These are phyloP conservation scores for Suhomyces choctaworum DNA, from an alignment of 1,139 yeast species.

Conservation along the genomic window DNA sequence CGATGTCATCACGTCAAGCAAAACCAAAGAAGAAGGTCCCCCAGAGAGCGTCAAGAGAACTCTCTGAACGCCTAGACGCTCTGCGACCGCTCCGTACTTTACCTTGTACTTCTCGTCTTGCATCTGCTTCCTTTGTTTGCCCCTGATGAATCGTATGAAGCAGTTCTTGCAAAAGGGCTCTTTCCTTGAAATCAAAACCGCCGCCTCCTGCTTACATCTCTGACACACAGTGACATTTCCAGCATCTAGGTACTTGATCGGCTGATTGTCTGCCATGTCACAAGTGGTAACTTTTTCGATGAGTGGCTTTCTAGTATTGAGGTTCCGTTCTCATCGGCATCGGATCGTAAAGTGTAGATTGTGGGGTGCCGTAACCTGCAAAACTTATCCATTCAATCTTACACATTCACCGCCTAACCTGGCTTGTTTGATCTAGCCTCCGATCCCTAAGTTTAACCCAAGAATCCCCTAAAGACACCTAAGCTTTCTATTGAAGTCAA, in stretches of 20 bases:
- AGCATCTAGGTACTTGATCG: conserved; percentile 21
- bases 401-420: no score
- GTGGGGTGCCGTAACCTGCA: not conserved
- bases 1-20: conserved; percentile 65
- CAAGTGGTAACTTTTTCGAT: not conserved
- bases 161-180: conserved; percentile 73
- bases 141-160: conserved; percentile 67
- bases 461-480: no score
- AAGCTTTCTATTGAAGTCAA: no score
- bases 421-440: no score
- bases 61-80: conserved; percentile 34
- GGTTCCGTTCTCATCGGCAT: conserved; percentile 10
- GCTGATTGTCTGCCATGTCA: conserved; percentile 14
- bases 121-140: conserved; percentile 81
- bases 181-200: conserved; percentile 60
- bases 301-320: not conserved
- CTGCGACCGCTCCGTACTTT: conserved; percentile 46
- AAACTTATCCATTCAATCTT: no score
- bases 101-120: conserved; percentile 68
- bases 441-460: not conserved
- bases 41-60: conserved; percentile 64
- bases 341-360: conserved; percentile 1
- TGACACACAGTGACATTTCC: conserved; percentile 25
- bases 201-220: conserved; percentile 53
- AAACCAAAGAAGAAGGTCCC: conserved; percentile 64